Base-by-base conservation (phyloP, 176 grass and related monocot genomes). In the Oryza brachyantha region DNA sequence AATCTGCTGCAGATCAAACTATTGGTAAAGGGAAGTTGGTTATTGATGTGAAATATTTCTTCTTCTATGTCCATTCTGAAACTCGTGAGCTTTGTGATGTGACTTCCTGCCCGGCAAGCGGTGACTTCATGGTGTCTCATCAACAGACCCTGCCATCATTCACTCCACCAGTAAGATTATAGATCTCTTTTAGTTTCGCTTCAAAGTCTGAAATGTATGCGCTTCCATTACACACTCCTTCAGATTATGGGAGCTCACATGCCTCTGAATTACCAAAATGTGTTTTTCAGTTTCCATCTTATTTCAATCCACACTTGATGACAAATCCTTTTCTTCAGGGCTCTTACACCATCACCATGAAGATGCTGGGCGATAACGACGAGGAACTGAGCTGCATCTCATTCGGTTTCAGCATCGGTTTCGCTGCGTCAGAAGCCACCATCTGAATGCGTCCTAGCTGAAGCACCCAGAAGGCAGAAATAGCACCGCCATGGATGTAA, bases 281-380 rank as follows among this genome's bases (percentile, higher is more conserved):
- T 72, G 5, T 45, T 17, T 54, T 13, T 41, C 3, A 6, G 27
- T 26, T 17, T 38, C 11, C 28, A 8, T 36, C n/a, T 0, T 16
- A 74, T 61, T 74, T 12, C 10, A 41, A 35, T 74, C 83, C 3
- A 36, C 59, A 8, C 7, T 27, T 24, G 13, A 16, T 13, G 19
- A 38, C 55, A 27, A 52, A 68, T 71, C 67, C 58, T 32, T 85
- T 19, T 19, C 34, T 26, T 4, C 65, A 98, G 89, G 92, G 95
- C 28, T 88, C 92, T 12, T 98, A 98, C 74, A 85, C 83, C 8
- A 84, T 98, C 78, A 77, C 61, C 31, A 98, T 98, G 92, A 92
- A 78, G 68, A 74, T 94, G 78, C 13, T 62, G n/a, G 91, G 89
- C 27, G 81, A 67, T 35, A 24, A 85, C 1, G 24, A 65, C 0